These are phyloP conservation scores for Fusarium subtropicale DNA, from an alignment of 2,329 filamentous ascomycete species.

Conservation along the genomic window DNA sequence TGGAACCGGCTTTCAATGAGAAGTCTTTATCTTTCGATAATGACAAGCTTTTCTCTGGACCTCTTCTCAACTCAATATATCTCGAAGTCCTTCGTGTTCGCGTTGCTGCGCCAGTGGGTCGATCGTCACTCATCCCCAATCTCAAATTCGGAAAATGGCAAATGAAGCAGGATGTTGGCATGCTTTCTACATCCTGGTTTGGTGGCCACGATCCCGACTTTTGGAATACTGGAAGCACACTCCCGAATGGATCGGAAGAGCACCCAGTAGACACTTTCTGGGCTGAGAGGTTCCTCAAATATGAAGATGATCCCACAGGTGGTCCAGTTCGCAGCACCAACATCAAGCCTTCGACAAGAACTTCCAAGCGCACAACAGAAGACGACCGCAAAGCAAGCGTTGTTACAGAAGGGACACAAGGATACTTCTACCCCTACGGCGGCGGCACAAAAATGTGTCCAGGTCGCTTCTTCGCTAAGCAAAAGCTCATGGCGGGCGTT, in stretches of 20 bases:
- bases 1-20: slow-evolving; percentile 14
- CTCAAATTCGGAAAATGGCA: slow-evolving; percentile 42
- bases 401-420: slow-evolving; percentile 42
- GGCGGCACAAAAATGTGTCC: slow-evolving; percentile 52
- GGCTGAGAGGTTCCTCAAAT: slow-evolving; percentile 42
- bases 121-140: slow-evolving; percentile 31
- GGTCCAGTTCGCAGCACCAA: slow-evolving; percentile 20
- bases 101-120: slow-evolving; percentile 36
- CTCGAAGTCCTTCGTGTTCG: slow-evolving; percentile 51
- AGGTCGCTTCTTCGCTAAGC: slow-evolving; percentile 53
- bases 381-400: slow-evolving; percentile 16
- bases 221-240: slow-evolving; percentile 36
- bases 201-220: slow-evolving; percentile 27
- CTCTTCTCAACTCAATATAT: slow-evolving; percentile 53
- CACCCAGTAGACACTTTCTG: slow-evolving; percentile 39
- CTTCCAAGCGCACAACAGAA: neutral
- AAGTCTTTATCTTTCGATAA: slow-evolving; percentile 30
- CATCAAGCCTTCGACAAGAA: neutral
- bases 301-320: slow-evolving; percentile 34
- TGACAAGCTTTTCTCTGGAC: slow-evolving; percentile 35
- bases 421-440: slow-evolving; percentile 52
- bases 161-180: slow-evolving; percentile 26
- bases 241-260: slow-evolving; percentile 6
- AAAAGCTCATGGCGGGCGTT: slow-evolving; percentile 48
- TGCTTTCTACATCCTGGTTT: slow-evolving; percentile 31